These are phyloP conservation scores for Ustilago loliicola DNA, from an alignment of 1,284 basidiomycete species.

Conservation along the genomic window DNA sequence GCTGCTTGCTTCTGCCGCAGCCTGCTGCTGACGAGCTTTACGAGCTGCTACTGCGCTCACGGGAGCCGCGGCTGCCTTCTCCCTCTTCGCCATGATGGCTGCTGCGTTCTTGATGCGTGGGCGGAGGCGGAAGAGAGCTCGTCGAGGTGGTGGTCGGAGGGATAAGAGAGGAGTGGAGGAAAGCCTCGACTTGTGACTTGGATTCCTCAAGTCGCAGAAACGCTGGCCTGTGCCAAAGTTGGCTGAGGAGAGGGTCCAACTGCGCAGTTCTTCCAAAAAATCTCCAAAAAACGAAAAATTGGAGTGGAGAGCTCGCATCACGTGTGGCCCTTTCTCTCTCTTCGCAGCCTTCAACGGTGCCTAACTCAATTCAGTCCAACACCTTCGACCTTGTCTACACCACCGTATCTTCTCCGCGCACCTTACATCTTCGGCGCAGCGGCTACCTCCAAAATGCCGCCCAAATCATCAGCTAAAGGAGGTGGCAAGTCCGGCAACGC, in stretches of 20 bases:
- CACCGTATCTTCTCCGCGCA: background rate
- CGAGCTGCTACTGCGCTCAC: conserved; percentile 49
- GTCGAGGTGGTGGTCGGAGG: background rate
- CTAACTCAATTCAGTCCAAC: background rate
- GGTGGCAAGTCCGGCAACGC: conserved; percentile 24
- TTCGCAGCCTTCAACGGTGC: background rate
- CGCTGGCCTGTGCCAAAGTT: conserved; percentile 27
- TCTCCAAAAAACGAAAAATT: conserved; percentile 11
- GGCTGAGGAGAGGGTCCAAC: background rate
- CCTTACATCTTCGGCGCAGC: background rate
- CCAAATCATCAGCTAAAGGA: conserved; percentile 35
- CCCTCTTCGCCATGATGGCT: conserved; percentile 25
- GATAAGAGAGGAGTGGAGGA: background rate
- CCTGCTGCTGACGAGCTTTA: conserved; percentile 26
- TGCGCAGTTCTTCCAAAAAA: conserved; percentile 19
- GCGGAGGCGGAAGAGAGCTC: background rate
- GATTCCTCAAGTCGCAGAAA: background rate
- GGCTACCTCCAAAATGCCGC: conserved; percentile 27
- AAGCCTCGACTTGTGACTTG: background rate
- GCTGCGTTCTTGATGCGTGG: background rate
- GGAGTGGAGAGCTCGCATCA: conserved; percentile 22
- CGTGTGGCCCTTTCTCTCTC: conserved; percentile 15
- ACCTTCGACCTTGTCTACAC: background rate
- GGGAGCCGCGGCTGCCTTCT: conserved; percentile 15
- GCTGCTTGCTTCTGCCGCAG: conserved; percentile 14